Conservation (phyloP, 169 alveolate species). For the Eimeria tenella region DNA sequence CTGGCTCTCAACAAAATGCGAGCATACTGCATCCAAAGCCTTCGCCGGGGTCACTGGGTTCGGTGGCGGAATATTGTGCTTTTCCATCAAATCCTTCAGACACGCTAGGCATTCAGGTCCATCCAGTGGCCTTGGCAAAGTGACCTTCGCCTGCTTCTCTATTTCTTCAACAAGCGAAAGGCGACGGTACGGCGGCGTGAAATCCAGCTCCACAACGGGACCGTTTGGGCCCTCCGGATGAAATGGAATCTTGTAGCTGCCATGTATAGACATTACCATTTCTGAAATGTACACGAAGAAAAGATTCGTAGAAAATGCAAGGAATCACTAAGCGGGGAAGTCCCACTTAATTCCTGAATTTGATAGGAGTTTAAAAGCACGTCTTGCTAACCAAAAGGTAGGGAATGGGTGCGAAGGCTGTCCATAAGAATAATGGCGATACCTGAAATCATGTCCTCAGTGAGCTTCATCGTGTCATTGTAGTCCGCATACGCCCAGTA, state of each 20-base stretch:
- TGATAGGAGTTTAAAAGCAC: too few relatives aligned
- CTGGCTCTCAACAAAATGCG: conserved; percentile 95
- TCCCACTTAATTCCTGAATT: too few relatives aligned
- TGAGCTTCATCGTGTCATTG: conserved; percentile 96
- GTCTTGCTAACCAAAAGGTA: too few relatives aligned
- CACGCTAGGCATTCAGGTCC: conserved; percentile 69
- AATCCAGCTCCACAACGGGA: conserved; percentile 95
- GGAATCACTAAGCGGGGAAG: too few relatives aligned
- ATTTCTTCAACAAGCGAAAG: conserved; percentile 83
- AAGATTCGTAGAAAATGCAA: too few relatives aligned
- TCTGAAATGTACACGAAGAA: conserved; percentile 17
- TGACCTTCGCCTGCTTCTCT: conserved; percentile 80
- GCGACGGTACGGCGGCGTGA: conserved; percentile 97
- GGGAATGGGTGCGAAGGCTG: too few relatives aligned
- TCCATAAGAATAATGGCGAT: conserved; percentile 24
- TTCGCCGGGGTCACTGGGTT: conserved; percentile 92
- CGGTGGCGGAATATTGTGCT: conserved; percentile 90
- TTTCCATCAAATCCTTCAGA: conserved; percentile 84
- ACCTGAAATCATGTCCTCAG: conserved; percentile 97
- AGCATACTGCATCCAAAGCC: conserved; percentile 90
- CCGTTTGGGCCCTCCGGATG: conserved; percentile 97
- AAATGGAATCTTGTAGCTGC: conserved; percentile 94
- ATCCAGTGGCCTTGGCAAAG: conserved; percentile 80
- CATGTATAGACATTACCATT: conserved; percentile 91
- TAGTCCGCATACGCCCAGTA: conserved; percentile 98